These are phyloP conservation scores for Paramecium sexaurelia DNA, from an alignment of 73 alveolate species.

Conservation along the genomic window DNA sequence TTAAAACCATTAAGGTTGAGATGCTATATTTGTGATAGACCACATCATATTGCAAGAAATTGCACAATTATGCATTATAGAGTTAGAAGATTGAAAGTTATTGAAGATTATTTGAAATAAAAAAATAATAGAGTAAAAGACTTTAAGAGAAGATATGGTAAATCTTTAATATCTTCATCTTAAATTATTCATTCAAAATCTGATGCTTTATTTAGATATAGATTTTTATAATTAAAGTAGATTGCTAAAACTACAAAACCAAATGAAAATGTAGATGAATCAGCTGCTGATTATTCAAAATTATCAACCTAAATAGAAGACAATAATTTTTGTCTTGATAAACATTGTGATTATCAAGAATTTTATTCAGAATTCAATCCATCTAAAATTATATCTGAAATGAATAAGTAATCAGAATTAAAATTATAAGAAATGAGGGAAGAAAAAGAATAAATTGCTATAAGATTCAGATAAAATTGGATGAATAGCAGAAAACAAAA, in stretches of 20 bases:
- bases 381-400: not conserved
- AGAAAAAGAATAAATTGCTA: conserved; percentile 7
- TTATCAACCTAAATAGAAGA: not conserved
- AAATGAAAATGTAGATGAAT: not conserved
- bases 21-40: conserved; percentile 46
- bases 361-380: not conserved
- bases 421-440: not conserved
- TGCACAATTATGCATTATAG: conserved; percentile 14
- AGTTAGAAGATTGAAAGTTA: not conserved
- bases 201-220: not conserved
- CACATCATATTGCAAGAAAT: conserved; percentile 55
- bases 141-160: not conserved
- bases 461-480: not conserved
- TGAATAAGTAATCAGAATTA: not conserved
- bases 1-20: conserved; percentile 26
- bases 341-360: not conserved
- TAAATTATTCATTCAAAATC: not conserved
- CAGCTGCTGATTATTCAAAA: not conserved
- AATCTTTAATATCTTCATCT: not conserved
- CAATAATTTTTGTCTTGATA: not conserved
- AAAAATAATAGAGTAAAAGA: not conserved
- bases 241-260: not conserved
- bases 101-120: not conserved
- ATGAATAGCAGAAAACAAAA: not conserved
- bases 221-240: not conserved